Percentiles rank a stretch among this genome's conserved stretches.
Conservation (phyloP, 352 stramenopile species). For the Globisporangium emineosum region DNA sequence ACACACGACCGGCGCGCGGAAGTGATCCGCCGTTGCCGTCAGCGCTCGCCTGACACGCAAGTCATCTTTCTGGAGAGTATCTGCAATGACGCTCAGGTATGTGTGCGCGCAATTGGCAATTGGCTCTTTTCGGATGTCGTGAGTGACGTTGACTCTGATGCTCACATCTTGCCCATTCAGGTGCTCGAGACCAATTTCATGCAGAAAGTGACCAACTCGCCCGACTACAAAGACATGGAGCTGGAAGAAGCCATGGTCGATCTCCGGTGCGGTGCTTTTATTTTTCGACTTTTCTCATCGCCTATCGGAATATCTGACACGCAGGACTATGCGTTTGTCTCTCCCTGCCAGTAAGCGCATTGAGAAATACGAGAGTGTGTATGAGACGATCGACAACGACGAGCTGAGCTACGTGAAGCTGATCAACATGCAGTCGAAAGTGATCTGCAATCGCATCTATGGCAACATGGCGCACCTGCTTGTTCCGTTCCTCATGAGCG, state of each 20-base stretch:
- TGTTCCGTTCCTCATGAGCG: constrained; percentile 50
- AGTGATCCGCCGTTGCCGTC: constrained; percentile 23
- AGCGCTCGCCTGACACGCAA: constrained; percentile 28
- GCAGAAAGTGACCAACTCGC: constrained; percentile 45
- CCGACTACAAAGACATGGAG: constrained; percentile 56
- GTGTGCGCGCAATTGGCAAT: not conserved
- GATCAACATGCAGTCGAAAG: constrained; percentile 63
- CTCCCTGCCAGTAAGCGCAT: constrained; percentile 33
- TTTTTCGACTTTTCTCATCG: not conserved
- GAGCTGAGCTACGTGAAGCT: constrained; percentile 76
- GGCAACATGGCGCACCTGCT: constrained; percentile 47
- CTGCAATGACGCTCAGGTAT: constrained; percentile 52
- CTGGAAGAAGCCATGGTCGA: constrained; percentile 50
- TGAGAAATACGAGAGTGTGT: constrained; percentile 67
- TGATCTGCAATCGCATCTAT: constrained; percentile 51
- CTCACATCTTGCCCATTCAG: not conserved
- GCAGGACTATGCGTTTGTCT: not conserved
- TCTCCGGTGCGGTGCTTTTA: constrained; percentile 27
- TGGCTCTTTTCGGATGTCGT: not conserved
- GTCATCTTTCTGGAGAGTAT: constrained; percentile 86
- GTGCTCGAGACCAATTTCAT: constrained; percentile 59
- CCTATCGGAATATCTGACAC: not conserved
- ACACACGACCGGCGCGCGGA: constrained; percentile 35
- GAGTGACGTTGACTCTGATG: not conserved
- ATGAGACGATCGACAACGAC: constrained; percentile 58